A percentile compares a stretch with the other conserved stretches of the same genome.
Evolutionary conservation across 1,284 basidiomycete species (phyloP).

Genomic region (Irpex lacteus): DNA sequence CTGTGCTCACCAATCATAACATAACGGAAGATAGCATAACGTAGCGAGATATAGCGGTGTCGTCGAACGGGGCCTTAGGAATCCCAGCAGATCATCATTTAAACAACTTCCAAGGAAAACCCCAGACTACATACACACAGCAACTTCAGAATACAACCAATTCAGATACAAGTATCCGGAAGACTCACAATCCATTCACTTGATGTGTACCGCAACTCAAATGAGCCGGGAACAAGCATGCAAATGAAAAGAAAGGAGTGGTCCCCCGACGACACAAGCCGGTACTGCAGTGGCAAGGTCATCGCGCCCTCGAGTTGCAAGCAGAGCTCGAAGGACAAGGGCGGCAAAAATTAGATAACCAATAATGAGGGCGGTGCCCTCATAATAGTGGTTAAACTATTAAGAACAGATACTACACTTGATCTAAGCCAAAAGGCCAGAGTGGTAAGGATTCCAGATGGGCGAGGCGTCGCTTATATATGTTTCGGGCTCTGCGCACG

Average conservation of each 20-base stretch:
- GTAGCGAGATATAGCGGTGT: too few species aligned
- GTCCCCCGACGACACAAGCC: conserved; percentile 19
- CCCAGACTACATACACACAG: neutral
- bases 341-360: conserved; percentile 18
- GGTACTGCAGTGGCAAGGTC: conserved; percentile 17
- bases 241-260: conserved; percentile 13
- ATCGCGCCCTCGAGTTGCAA: conserved; percentile 16
- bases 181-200: conserved; percentile 5
- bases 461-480: conserved; percentile 13
- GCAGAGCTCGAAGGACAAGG: conserved; percentile 16
- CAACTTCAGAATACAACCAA: neutral
- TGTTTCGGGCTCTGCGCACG: conserved; percentile 6
- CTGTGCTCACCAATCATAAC: too few species aligned
- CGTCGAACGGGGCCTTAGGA: too few species aligned
- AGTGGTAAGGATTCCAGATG: conserved; percentile 52
- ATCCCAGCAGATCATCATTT: too few species aligned
- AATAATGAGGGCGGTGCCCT: conserved; percentile 18
- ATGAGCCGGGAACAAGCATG: conserved; percentile 7
- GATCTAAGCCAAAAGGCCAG: conserved; percentile 96
- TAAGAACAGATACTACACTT: conserved; percentile 93
- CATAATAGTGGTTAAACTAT: conserved; percentile 17
- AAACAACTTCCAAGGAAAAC: too few species aligned
- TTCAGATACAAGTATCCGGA: neutral
- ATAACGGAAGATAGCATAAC: too few species aligned
- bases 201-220: conserved; percentile 8